A percentile compares a stretch with the other conserved stretches of the same genome.
Evolutionary conservation across 2,329 filamentous ascomycete genomes (phyloP).

Genomic region (Catunica adiposa): DNA sequence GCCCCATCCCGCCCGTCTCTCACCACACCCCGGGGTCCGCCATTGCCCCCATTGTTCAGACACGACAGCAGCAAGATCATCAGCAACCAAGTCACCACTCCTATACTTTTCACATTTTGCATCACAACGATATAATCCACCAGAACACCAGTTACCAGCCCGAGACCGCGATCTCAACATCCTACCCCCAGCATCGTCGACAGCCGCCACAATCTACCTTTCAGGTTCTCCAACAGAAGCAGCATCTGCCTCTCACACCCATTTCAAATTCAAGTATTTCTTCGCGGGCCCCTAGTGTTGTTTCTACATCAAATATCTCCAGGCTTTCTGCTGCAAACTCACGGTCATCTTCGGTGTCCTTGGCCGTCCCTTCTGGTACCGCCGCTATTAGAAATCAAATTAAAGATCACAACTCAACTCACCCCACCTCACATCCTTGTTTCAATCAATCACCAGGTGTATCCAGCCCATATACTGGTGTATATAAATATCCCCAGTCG

Average conservation of each 20-base stretch:
- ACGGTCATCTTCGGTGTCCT: constrained; percentile 3
- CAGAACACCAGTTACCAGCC: background rate
- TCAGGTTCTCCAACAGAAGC: background rate
- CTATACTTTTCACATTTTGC: background rate
- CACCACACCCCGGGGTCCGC: background rate
- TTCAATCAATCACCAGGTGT: constrained; percentile 7
- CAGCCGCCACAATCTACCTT: constrained; percentile 16
- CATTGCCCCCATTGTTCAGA: constrained; percentile 1
- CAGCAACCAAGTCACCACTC: constrained; percentile 15
- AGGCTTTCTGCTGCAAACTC: constrained; percentile 3
- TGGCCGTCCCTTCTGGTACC: constrained; percentile 5
- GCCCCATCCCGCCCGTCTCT: background rate
- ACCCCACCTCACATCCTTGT: background rate
- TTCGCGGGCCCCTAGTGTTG: background rate
- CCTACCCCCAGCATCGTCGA: background rate
- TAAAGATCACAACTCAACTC: background rate
- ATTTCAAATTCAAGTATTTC: background rate
- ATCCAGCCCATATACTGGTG: background rate
- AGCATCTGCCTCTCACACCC: background rate
- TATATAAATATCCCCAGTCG: constrained; percentile 4
- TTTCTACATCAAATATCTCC: background rate
- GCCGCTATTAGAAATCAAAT: background rate
- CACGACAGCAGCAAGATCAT: constrained; percentile 1
- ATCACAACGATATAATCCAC: background rate
- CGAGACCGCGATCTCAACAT: background rate